Percentiles rank a stretch among this genome's conserved stretches.
Conservation (phyloP, 202 grass and related monocot species). For the Panicum hallii region DNA sequence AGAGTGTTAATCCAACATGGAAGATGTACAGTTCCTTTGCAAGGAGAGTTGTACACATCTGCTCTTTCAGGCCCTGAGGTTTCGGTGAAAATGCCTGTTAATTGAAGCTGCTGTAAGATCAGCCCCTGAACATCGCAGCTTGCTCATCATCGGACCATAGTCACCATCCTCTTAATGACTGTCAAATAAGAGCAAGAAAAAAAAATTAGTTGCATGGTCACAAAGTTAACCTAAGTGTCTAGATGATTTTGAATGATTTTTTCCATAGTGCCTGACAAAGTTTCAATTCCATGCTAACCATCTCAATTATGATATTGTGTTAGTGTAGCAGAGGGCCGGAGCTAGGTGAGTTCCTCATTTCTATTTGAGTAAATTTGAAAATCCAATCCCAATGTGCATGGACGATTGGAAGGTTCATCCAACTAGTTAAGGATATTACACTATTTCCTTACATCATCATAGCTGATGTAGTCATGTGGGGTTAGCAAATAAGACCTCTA, state of each 20-base stretch:
- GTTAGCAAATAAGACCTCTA: neutral
- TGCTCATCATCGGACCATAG: slow-evolving; percentile 37
- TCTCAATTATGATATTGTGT: neutral
- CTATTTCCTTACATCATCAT: neutral
- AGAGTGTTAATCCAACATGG: slow-evolving; percentile 59
- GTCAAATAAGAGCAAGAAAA: neutral
- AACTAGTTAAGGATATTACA: neutral
- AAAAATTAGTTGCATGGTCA: slow-evolving; percentile 37
- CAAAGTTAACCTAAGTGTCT: neutral
- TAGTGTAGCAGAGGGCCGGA: neutral
- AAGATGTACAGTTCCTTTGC: slow-evolving; percentile 57
- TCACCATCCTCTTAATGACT: slow-evolving; percentile 69
- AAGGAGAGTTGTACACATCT: slow-evolving; percentile 52
- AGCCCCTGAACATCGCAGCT: slow-evolving; percentile 22
- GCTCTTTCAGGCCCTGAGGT: slow-evolving; percentile 34
- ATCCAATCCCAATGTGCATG: neutral
- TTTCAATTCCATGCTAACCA: neutral
- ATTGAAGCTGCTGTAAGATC: slow-evolving; percentile 38
- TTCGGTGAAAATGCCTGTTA: slow-evolving; percentile 41
- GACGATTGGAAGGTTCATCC: neutral
- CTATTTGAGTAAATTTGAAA: neutral
- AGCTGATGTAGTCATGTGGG: neutral
- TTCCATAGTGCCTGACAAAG: neutral
- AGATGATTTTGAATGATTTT: neutral
- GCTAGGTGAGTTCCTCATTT: slow-evolving; percentile 1